A percentile compares a stretch with the other conserved stretches of the same genome.
Conservation (phyloP, 202 grass and related monocot species). For the Brachypodium distachyon region DNA sequence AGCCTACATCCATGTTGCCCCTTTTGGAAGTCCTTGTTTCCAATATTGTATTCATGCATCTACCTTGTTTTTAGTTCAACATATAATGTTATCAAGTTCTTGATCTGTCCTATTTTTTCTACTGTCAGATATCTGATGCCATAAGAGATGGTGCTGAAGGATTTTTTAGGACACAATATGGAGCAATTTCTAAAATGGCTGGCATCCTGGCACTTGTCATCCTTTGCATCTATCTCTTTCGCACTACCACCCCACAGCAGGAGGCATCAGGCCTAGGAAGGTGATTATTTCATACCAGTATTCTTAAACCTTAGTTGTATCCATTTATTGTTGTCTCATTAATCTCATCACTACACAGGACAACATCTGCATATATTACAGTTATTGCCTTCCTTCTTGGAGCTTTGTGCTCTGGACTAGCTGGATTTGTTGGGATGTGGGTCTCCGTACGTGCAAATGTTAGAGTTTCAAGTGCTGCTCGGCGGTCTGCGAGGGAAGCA, state of each 20-base stretch:
- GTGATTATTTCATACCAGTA: constrained; percentile 26
- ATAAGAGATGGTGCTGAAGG: constrained; percentile 99
- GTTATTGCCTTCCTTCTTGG: constrained; percentile 93
- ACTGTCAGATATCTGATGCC: constrained; percentile 91
- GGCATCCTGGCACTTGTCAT: constrained; percentile 82
- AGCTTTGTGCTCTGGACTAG: constrained; percentile 90
- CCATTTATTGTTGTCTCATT: constrained; percentile 14
- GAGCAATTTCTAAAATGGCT: constrained; percentile 97
- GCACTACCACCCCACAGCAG: constrained; percentile 70
- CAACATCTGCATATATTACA: constrained; percentile 88
- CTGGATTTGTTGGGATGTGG: constrained; percentile 99
- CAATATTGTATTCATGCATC: not conserved
- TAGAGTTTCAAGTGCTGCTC: constrained; percentile 94
- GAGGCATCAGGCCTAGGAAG: constrained; percentile 88
- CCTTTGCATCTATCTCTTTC: constrained; percentile 97
- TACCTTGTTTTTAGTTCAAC: not conserved
- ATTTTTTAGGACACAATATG: constrained; percentile 97
- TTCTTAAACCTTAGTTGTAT: not conserved
- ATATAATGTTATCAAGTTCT: not conserved
- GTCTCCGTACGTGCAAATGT: constrained; percentile 98
- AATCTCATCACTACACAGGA: constrained; percentile 37
- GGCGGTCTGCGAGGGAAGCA: constrained; percentile 92
- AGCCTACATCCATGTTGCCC: not conserved
- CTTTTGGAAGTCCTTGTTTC: not conserved
- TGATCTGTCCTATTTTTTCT: not conserved